These are phyloP conservation scores for Patellifolia procumbens DNA, from an alignment of 179 eudicot species.

Conservation along the genomic window DNA sequence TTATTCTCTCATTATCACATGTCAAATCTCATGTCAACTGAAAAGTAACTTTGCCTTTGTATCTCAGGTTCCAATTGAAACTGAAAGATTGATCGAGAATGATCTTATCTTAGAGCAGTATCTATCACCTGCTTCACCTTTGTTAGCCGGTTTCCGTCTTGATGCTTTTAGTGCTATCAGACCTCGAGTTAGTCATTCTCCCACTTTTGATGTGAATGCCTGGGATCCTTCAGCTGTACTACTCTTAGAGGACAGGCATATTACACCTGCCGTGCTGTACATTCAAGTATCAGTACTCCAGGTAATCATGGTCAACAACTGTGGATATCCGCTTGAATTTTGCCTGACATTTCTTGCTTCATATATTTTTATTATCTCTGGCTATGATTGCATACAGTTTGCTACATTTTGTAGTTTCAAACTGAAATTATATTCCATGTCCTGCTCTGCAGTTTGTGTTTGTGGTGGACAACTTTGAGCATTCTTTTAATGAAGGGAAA, in stretches of 20 bases:
- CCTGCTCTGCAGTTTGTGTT: not conserved
- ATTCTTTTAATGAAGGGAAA: not conserved
- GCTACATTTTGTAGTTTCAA: not conserved
- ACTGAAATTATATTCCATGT: not conserved
- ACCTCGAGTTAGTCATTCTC: constrained; percentile 85
- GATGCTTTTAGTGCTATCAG: constrained; percentile 84
- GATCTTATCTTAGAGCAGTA: constrained; percentile 85
- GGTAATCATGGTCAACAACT: constrained; percentile 47
- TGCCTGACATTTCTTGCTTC: not conserved
- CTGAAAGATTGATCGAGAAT: constrained; percentile 65
- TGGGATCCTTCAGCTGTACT: constrained; percentile 43
- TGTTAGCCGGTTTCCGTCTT: constrained; percentile 87
- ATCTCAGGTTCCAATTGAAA: constrained; percentile 84
- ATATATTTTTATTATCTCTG: not conserved
- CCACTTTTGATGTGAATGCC: constrained; percentile 49
- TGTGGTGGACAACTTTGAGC: not conserved
- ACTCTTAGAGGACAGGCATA: constrained; percentile 72
- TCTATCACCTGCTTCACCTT: constrained; percentile 78
- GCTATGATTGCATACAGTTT: not conserved
- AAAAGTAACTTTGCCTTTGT: not conserved
- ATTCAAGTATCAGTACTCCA: constrained; percentile 85
- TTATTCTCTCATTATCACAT: not conserved
- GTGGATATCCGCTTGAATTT: not conserved
- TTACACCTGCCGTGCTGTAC: constrained; percentile 68
- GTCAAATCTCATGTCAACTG: constrained; percentile 5